Base-by-base conservation (phyloP, 1,284 basidiomycete species). In the Tausonia pullulans region DNA sequence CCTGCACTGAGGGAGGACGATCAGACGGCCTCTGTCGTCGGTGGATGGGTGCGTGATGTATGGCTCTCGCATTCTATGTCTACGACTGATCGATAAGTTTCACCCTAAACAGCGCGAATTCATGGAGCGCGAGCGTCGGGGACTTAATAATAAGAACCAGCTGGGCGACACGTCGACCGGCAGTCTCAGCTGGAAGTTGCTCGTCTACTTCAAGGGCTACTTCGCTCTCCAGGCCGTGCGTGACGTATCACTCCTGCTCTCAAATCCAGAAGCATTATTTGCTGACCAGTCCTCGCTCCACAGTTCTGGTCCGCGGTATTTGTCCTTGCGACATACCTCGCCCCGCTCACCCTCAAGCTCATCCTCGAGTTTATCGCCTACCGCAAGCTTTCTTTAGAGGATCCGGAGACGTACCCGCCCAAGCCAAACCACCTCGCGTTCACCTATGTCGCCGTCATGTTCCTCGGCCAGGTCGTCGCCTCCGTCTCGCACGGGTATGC, bases 1-100 rank as follows among this genome's bases (percentile, higher is more conserved):
- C 80, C 81, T 0, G 78, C 79, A 27, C 71, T 82, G 2, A 72
- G 79, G 6, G 77, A 81, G 44, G 80, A 80, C 66, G 80, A 81
- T 70, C 74, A 76, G 39, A 73, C 81, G 0, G 78, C 80, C 0
- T 72, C 75, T 1, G 72, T 71, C 14, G 63, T 78, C 3, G 76
- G 76, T n/a, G 72, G 74, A 9, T 80, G 76, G 69, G 27, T 27
- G 27, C 27, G 27, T 27, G 27, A 27, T 27, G 27, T 27, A 27
- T 2, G 27, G 27, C 27, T 27, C 27, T 27, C 27, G 27, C 27
- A 27, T 27, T 27, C 27, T 27, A 27, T 27, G 27, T 27, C 27
- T 27, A 27, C 27, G 27, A 27, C 27, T 27, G 27, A 27, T 27
- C 27, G 27, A 27, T 27, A 27, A 27, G 27, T 27, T 27, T 27